These are phyloP conservation scores for Phytophthora pseudosyringae DNA, from an alignment of 352 stramenopile species.

Conservation along the genomic window DNA sequence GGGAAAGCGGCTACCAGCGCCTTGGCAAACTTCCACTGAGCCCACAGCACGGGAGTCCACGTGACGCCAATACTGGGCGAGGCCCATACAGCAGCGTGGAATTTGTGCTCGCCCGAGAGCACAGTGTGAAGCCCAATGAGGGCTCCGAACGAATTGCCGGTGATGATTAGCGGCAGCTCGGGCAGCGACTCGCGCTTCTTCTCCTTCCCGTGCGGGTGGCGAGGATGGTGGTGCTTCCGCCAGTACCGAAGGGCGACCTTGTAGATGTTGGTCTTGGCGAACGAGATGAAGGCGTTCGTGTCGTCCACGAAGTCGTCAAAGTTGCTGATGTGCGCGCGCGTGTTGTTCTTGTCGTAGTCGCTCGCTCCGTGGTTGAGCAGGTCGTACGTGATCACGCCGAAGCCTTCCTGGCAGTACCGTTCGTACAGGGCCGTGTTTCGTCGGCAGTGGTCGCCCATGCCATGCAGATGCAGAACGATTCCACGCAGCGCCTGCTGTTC, in stretches of 20 bases:
- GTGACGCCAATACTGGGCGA: slow-evolving; percentile 43
- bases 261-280: slow-evolving; percentile 43
- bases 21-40: slow-evolving; percentile 42
- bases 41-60: slow-evolving; percentile 46
- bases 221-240: slow-evolving; percentile 38
- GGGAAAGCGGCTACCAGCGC: slow-evolving; percentile 42
- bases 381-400: slow-evolving; percentile 67
- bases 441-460: slow-evolving; percentile 66
- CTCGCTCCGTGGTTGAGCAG: slow-evolving; percentile 55
- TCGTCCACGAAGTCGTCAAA: slow-evolving; percentile 54
- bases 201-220: slow-evolving; percentile 34
- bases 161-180: slow-evolving; percentile 46
- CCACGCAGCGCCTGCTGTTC: slow-evolving; percentile 45
- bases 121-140: slow-evolving; percentile 50
- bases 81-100: slow-evolving; percentile 44
- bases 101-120: slow-evolving; percentile 46
- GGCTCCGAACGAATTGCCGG: slow-evolving; percentile 45
- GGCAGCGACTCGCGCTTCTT: slow-evolving; percentile 25
- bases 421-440: slow-evolving; percentile 60
- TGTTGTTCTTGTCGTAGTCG: slow-evolving; percentile 43
- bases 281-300: slow-evolving; percentile 51
- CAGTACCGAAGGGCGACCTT: slow-evolving; percentile 40
- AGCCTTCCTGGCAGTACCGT: slow-evolving; percentile 48
- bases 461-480: slow-evolving; percentile 65
- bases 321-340: slow-evolving; percentile 41